Evolutionary conservation across 2,329 filamentous ascomycete species (phyloP).

Genomic region (Ceratocystis eucalypticola): DNA sequence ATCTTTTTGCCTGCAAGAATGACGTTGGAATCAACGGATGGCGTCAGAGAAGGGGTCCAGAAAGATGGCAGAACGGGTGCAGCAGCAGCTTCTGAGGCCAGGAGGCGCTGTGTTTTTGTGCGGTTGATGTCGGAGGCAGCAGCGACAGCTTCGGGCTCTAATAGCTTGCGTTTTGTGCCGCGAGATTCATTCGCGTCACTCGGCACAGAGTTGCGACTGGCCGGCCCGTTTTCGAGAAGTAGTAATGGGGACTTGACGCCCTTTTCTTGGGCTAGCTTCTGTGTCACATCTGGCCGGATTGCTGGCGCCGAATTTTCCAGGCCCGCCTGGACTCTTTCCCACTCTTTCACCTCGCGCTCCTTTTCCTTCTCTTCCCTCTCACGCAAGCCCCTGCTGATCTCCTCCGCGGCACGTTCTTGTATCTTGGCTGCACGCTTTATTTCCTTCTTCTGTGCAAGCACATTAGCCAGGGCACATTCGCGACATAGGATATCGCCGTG

Average conservation of each 20-base stretch:
- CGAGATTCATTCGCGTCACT: conserved; percentile 10
- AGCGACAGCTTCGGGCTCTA: conserved; percentile 49
- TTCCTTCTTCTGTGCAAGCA: conserved; percentile 84
- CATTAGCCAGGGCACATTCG: conserved; percentile 81
- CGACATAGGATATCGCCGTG: conserved; percentile 87
- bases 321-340: conserved; percentile 73
- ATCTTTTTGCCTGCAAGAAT: conserved; percentile 45
- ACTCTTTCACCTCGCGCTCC: conserved; percentile 60
- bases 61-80: conserved; percentile 69
- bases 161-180: conserved; percentile 58
- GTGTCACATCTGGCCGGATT: conserved; percentile 22
- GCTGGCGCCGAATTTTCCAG: conserved; percentile 27
- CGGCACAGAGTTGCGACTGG: background rate
- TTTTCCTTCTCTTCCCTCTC: conserved; percentile 42
- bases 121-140: conserved; percentile 58
- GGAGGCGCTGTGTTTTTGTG: conserved; percentile 51
- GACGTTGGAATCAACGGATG: conserved; percentile 34
- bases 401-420: conserved; percentile 32
- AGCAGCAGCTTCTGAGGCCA: conserved; percentile 58
- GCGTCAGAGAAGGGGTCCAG: conserved; percentile 80
- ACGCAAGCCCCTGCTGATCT: conserved; percentile 27
- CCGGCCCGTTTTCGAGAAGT: background rate
- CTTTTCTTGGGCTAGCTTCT: conserved; percentile 12
- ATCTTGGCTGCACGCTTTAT: conserved; percentile 66
- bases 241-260: background rate